Percentiles rank a stretch among this genome's conserved stretches.
These are phyloP conservation scores for Sclerotinia spermophila DNA, from an alignment of 2,329 filamentous ascomycete genomes.

Conservation along the genomic window DNA sequence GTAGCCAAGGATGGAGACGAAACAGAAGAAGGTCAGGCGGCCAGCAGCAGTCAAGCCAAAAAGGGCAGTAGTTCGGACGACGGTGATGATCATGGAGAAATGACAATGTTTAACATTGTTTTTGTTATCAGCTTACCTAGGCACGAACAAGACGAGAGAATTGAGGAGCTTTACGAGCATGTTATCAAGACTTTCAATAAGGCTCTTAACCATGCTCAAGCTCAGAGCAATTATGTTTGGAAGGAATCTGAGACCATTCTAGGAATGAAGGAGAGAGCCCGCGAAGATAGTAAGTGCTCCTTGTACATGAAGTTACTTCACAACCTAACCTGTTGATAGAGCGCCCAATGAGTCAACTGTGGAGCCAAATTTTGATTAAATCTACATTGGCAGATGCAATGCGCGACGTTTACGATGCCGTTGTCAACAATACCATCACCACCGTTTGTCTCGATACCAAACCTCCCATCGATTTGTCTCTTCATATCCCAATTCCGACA, in stretches of 20 bases:
- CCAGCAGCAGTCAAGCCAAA: slow-evolving; percentile 18
- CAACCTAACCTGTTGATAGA: slow-evolving; percentile 32
- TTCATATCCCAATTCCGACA: slow-evolving; percentile 62
- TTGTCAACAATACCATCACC: slow-evolving; percentile 82
- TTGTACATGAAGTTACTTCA: not conserved
- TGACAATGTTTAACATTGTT: slow-evolving; percentile 98
- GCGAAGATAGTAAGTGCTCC: slow-evolving; percentile 53
- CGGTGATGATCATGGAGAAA: slow-evolving; percentile 40
- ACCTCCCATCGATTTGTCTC: slow-evolving; percentile 57
- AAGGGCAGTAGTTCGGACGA: slow-evolving; percentile 34
- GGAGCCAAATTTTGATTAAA: slow-evolving; percentile 65
- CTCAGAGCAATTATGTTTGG: slow-evolving; percentile 85
- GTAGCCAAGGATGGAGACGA: slow-evolving; percentile 22
- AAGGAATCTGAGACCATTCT: slow-evolving; percentile 83
- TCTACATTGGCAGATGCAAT: slow-evolving; percentile 82
- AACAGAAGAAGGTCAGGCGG: slow-evolving; percentile 15
- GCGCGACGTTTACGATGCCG: slow-evolving; percentile 74
- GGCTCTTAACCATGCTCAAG: slow-evolving; percentile 88
- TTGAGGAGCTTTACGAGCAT: slow-evolving; percentile 82
- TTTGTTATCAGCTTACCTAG: slow-evolving; percentile 82
- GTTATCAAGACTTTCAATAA: slow-evolving; percentile 91
- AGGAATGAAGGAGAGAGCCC: slow-evolving; percentile 74
- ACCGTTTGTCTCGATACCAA: slow-evolving; percentile 68
- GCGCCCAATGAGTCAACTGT: slow-evolving; percentile 56
- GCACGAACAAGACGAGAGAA: slow-evolving; percentile 67